These are phyloP conservation scores for Saururus chinensis DNA, from an alignment of 164 flowering plant genomes.

Conservation along the genomic window DNA sequence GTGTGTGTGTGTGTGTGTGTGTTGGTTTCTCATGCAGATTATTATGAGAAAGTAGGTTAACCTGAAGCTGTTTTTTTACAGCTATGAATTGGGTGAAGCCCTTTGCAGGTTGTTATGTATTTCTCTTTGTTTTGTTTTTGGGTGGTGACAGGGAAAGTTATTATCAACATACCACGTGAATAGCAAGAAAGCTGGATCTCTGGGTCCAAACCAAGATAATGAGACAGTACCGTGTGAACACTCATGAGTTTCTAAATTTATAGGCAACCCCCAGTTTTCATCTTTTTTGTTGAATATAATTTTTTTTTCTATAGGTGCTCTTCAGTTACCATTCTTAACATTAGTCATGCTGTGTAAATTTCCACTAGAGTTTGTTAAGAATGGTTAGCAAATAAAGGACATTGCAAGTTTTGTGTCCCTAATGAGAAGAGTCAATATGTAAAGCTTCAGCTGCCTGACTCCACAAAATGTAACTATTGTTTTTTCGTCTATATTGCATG, in stretches of 20 bases:
- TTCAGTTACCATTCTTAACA: not conserved
- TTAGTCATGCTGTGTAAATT: not conserved
- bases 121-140: not conserved
- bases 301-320: not conserved
- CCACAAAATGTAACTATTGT: not conserved
- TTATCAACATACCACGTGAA: not conserved
- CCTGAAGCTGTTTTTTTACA: not conserved
- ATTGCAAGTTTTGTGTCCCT: not conserved
- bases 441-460: not conserved
- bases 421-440: not conserved
- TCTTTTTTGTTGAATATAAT: not conserved
- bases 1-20: no score
- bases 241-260: no score
- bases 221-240: not conserved
- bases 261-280: not conserved
- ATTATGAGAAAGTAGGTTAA: not conserved
- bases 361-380: not conserved
- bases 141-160: not conserved
- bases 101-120: not conserved
- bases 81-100: not conserved
- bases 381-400: not conserved
- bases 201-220: constrained; percentile 2
- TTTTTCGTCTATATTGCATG: not conserved
- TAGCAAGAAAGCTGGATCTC: not conserved
- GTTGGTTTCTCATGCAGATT: no score